Percentiles rank a stretch among this genome's conserved stretches.
Evolutionary conservation across 148 eudicot species (phyloP).

Genomic region (Silene uniflora): DNA sequence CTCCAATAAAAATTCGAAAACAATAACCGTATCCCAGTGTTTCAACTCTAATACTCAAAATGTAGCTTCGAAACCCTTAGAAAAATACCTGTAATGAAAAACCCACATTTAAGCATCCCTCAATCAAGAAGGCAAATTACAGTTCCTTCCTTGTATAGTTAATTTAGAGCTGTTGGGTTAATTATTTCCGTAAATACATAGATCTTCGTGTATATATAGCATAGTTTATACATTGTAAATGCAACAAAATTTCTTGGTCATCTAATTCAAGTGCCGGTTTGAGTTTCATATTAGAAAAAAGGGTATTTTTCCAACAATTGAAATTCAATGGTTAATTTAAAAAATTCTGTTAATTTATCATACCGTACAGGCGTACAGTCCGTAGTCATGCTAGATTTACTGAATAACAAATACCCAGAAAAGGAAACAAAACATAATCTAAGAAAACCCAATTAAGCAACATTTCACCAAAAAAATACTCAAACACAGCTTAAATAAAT

Average conservation of each 20-base stretch:
- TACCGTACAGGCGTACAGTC: not conserved
- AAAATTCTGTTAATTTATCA: not conserved
- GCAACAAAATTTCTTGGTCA: not conserved
- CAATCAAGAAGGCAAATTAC: too few species aligned
- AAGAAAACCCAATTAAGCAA: not conserved
- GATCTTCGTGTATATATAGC: too few species aligned
- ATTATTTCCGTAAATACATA: too few species aligned
- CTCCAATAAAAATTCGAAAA: not conserved
- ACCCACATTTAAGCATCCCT: not conserved
- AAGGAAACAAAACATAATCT: slow-evolving; percentile 10
- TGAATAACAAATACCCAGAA: slow-evolving; percentile 21
- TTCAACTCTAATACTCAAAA: slow-evolving; percentile 2
- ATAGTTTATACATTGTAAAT: too few species aligned
- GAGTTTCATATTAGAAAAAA: not conserved
- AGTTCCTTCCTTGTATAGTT: too few species aligned
- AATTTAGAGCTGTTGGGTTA: too few species aligned
- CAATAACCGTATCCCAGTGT: slow-evolving; percentile 1
- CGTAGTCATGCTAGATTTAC: not conserved
- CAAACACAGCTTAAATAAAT: not conserved
- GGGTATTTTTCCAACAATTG: too few species aligned
- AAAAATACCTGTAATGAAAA: slow-evolving; percentile 1
- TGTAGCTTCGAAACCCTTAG: slow-evolving; percentile 6
- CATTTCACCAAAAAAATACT: slow-evolving; percentile 1
- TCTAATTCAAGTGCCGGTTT: not conserved
- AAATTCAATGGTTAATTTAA: not conserved